Base-by-base conservation (phyloP, 2,329 filamentous ascomycete species). In the Cyphellophora europaea region DNA sequence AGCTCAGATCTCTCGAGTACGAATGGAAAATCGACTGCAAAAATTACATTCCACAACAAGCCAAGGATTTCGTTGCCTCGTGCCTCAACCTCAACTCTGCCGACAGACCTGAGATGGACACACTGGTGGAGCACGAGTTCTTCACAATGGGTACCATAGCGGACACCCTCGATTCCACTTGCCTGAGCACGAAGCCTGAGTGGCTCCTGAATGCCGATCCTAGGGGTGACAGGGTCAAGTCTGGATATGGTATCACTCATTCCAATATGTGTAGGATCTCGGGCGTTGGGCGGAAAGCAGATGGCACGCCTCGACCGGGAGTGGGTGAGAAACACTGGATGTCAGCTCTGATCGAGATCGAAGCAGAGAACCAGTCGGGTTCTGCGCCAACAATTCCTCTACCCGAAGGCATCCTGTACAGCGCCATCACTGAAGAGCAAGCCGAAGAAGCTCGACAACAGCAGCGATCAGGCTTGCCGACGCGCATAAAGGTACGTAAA, bases 91-190 rank as follows among this genome's bases (percentile, higher is more conserved):
- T 68, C 18, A 58, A 63, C 11, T 64, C 67, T 30, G 55, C 64
- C n/a, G 57, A 66, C 41, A 54, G 66, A 15, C 64, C 65, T 3
- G 63, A 65, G 25, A 63, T 66, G 11, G 66, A 69, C 40, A 59
- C 68, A 31, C 60, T 69, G 35, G 65, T 68, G 5, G 62, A 66
- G 25, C 64, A 68, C 39, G 53, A 57, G 4, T 69, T 69, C 38
- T 69, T 69, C 52, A 63, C 58, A 32, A 68, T 67, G 63, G 65
- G 65, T 6, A 63, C 57, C 27, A 67, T 69, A 44, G 65, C 65
- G 11, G 54, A 57, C 14, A 50, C 56, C 28, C 49, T 69, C 15
- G 62, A 64, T 17, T 51, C 58, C 11, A 45, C 50, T 12, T 63
- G 57, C 30, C 57, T 58, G 15, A 49, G 53, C 32, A 52, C 54